Base-by-base conservation (phyloP, 2,329 filamentous ascomycete species). In the Pseudocercospora vitis region DNA sequence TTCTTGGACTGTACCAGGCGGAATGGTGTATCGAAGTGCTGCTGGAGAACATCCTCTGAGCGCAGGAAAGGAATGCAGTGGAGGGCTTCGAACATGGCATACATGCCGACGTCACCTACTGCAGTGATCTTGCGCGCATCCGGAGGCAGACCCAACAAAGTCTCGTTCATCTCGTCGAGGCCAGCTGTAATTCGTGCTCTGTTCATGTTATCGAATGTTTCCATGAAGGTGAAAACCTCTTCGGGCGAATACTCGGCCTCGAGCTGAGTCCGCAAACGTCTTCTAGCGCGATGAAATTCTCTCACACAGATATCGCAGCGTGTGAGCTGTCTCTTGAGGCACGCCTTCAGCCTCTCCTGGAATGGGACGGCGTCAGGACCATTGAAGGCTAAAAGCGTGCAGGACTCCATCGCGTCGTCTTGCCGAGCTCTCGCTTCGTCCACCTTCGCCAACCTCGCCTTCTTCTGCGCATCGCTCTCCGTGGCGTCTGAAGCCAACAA, bases 41-140 rank as follows among this genome's bases (percentile, higher is more conserved):
- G 64, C 51, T 72, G 67, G 18, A 86, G 70, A 16, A 79, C 71
- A 14, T 74, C 70, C 51, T 82, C 79, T 58, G 81, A 76, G 18
- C 74, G 71, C 56, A 96, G 77, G 67, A 95, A 90, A 0, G 87
- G 80, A 61, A 91, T 83, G 70, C 88, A 95, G 69, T 91, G 95
- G 48, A 97, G 75, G 0, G 88, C 86, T 70, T 97, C 92, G 64
- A 95, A 96, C 24, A 97, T 82, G 8, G 89, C 86, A 54, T 94
- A 81, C 47, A 95, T 81, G 5, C 89, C 83, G 23, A 81, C 75
- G 1, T 80, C 74, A 23, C 81, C 77, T 21, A 84, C 69, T 21
- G 76, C 70, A 48, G 71, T 70, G 29, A 82, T 74, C 18, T 73
- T 76, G 32, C 82, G 77, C 53, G 78, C 65, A 37, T 78, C 73